A percentile compares a stretch with the other conserved stretches of the same genome.
Evolutionary conservation across 441 rosid species (phyloP).

Genomic region (Capsella rubella): DNA sequence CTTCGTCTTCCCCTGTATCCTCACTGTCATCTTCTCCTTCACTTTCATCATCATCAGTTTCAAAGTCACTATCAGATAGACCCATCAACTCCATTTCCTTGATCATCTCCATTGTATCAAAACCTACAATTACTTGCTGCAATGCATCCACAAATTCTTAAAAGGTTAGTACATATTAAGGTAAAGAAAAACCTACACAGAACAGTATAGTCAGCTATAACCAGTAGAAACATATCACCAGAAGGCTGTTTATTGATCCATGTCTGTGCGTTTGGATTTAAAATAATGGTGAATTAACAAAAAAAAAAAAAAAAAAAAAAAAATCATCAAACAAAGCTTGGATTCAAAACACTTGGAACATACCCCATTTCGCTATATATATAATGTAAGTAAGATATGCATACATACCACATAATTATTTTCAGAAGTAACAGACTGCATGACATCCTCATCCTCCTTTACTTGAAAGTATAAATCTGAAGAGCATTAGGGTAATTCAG

Average conservation of each 20-base stretch:
- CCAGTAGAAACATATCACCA: slow-evolving; percentile 12
- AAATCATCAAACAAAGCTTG: too few species aligned
- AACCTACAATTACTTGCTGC: slow-evolving; percentile 95
- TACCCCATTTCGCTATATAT: slow-evolving; percentile 3
- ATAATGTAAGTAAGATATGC: slow-evolving; percentile 19
- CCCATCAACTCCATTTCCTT: slow-evolving; percentile 74
- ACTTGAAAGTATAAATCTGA: slow-evolving; percentile 91
- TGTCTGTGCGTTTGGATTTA: neutral
- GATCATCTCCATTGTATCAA: slow-evolving; percentile 82
- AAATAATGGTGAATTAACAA: too few species aligned
- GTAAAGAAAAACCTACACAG: neutral
- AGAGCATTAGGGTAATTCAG: slow-evolving; percentile 34
- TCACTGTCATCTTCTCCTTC: slow-evolving; percentile 67
- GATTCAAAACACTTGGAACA: neutral
- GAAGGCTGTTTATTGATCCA: slow-evolving; percentile 10
- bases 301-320: too few species aligned
- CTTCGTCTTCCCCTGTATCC: slow-evolving; percentile 50
- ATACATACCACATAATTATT: slow-evolving; percentile 47
- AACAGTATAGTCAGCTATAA: slow-evolving; percentile 8
- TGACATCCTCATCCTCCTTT: slow-evolving; percentile 81
- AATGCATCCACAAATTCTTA: slow-evolving; percentile 38
- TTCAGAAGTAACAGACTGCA: slow-evolving; percentile 66
- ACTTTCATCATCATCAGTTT: slow-evolving; percentile 72
- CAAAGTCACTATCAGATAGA: slow-evolving; percentile 72
- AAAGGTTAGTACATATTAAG: neutral